Evolutionary conservation across 1,284 basidiomycete genomes (phyloP).

Genomic region (Melanopsichium pennsylvanicum): DNA sequence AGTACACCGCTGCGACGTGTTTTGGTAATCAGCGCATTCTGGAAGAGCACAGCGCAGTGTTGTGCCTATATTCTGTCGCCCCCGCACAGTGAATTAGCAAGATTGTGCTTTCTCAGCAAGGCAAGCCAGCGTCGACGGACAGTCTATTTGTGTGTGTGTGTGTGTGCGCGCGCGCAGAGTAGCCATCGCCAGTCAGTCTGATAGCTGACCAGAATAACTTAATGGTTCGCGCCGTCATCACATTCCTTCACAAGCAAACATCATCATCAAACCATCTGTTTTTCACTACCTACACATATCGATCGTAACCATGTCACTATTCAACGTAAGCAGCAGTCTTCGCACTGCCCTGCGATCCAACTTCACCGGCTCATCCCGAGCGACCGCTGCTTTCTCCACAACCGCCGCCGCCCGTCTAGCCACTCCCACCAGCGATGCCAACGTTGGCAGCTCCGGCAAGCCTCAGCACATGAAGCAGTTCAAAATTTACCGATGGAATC

Average conservation of each 20-base stretch:
- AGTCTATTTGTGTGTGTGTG: too few relatives aligned
- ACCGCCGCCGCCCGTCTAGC: conserved; percentile 54
- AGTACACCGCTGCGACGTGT: conserved; percentile 6
- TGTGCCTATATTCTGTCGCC: background rate
- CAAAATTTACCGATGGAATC: conserved; percentile 72
- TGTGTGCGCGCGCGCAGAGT: conserved; percentile 8
- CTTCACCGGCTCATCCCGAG: conserved; percentile 26
- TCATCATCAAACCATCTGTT: background rate
- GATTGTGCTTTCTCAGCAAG: too few relatives aligned
- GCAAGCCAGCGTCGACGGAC: background rate
- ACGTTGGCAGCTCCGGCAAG: conserved; percentile 41
- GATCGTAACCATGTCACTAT: conserved; percentile 31
- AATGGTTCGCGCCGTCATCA: background rate
- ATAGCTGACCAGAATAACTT: background rate
- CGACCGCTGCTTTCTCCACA: conserved; percentile 51
- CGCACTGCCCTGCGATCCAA: conserved; percentile 37
- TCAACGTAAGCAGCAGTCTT: conserved; percentile 37
- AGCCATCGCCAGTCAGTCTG: background rate
- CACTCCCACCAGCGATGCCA: conserved; percentile 54
- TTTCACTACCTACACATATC: background rate
- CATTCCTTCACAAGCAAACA: background rate
- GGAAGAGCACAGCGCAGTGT: conserved; percentile 3
- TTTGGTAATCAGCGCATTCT: conserved; percentile 42
- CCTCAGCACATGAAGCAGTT: conserved; percentile 61
- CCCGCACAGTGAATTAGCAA: background rate